Evolutionary conservation across 2,329 filamentous ascomycete genomes (phyloP), one percentile per base, ranked within the genome.

Genomic region (Uncinocarpus reesii): DNA sequence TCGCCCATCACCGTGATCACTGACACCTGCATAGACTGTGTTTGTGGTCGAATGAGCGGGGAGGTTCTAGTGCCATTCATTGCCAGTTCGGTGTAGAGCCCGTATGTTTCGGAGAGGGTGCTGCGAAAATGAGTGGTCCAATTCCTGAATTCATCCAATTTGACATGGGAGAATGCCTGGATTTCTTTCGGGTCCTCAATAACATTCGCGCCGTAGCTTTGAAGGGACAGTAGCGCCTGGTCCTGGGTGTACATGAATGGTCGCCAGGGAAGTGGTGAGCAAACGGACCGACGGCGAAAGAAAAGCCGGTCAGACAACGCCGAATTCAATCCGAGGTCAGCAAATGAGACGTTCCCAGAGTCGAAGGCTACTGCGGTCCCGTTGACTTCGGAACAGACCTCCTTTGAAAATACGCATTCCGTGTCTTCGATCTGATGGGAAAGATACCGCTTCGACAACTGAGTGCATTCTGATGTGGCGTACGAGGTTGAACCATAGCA

Each of bases 1-100:
- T 42, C 45, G 13, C 45, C 45, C 28, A 40, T 26, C 35, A 47
- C 16, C 1, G 45, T 47, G 13, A 47, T 35, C 23, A 47, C 37
- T 5, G 35, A 40, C 13, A 47, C 24, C 23, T 47, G 45, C 34
- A 40, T 38, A 6, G 45, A 47, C 6, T 11, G 45, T 16, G 24
- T 24, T 11, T 40, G 21, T 16, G 45, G 45, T 21, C n/a, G 23
- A 7, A 47, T n/a, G 20, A 40, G 45, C 8, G 37, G 35, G 13
- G 36, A 42, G 28, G 45, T 26, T 8, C 32, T 18, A 7, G 13
- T 40, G 16, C n/a, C 45, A 13, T 47, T 35, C 16, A 29, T 7
- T 20, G 45, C 45, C 36, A 47, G 11, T 40, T 23, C 21, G 13
- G 45, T 41, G 34, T 40, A 31, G 5, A 47, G 7, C 7, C 15